phyloP scores from a whole-genome alignment of 2,329 filamentous ascomycete species.

The Ambrosiella cleistominuta region DNA sequence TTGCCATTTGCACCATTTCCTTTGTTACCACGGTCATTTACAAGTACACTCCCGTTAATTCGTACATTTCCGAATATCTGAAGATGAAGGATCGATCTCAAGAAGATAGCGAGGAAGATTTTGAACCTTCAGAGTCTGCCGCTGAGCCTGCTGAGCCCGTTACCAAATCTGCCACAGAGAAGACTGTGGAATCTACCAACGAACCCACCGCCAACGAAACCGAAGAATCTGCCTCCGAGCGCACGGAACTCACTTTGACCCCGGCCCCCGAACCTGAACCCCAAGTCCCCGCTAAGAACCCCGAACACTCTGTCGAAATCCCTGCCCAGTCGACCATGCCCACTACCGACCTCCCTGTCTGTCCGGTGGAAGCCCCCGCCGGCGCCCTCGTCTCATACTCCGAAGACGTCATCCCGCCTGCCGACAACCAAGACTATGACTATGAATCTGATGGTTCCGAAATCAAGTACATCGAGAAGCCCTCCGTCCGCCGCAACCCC shows the following conservation, averaged over 20 bases:
- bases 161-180: neutral
- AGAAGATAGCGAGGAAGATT: neutral
- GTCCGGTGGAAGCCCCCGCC: neutral
- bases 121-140: neutral
- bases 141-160: neutral
- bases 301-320: neutral
- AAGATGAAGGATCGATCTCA: neutral
- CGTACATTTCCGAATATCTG: neutral
- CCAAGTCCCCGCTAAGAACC: neutral
- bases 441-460: slow-evolving; percentile 33
- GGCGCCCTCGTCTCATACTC: neutral
- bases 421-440: slow-evolving; percentile 29
- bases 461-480: slow-evolving; percentile 15
- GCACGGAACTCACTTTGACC: neutral
- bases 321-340: neutral
- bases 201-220: neutral
- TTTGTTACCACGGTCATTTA: neutral
- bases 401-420: neutral
- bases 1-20: neutral
- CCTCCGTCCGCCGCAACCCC: slow-evolving; percentile 9
- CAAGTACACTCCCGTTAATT: neutral
- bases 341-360: neutral
- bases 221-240: neutral
- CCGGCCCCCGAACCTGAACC: neutral
- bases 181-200: neutral